Percentiles rank a stretch among this genome's conserved stretches.
Conservation (phyloP, 352 stramenopile genomes). For the Thraustochytrium sp. region DNA sequence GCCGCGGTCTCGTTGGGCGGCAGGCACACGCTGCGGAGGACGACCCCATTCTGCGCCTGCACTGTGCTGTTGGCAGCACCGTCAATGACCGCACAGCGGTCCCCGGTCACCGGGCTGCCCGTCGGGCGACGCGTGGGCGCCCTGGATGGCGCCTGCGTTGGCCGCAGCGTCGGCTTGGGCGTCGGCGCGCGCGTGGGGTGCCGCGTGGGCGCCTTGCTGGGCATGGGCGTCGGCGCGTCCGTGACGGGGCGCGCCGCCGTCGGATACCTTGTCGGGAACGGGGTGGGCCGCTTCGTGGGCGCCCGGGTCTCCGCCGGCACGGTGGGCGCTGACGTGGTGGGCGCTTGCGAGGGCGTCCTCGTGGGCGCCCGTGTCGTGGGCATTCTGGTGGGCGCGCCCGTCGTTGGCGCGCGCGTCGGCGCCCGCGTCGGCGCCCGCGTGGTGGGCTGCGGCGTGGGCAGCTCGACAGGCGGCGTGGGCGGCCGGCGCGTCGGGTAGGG, state of each 20-base stretch:
- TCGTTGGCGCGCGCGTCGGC: not conserved
- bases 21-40: not conserved
- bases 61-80: not conserved
- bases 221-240: not conserved
- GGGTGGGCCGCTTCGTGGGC: not conserved
- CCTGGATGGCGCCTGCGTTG: not conserved
- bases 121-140: not conserved
- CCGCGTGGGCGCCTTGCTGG: not conserved
- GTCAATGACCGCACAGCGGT: not conserved
- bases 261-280: not conserved
- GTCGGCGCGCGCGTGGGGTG: not conserved
- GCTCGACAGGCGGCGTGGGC: no score
- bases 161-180: not conserved
- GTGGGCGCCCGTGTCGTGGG: not conserved
- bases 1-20: not conserved
- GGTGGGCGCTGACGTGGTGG: no score
- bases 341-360: not conserved
- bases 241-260: not conserved
- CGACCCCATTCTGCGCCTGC: not conserved
- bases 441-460: no score
- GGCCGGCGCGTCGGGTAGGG: not conserved
- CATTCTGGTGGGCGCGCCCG: no score
- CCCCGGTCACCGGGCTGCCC: not conserved
- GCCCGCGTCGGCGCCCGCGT: not conserved
- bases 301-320: no score